phyloP scores from a whole-genome alignment of 257 asterid genomes.

The Ophiorrhiza pumila region DNA sequence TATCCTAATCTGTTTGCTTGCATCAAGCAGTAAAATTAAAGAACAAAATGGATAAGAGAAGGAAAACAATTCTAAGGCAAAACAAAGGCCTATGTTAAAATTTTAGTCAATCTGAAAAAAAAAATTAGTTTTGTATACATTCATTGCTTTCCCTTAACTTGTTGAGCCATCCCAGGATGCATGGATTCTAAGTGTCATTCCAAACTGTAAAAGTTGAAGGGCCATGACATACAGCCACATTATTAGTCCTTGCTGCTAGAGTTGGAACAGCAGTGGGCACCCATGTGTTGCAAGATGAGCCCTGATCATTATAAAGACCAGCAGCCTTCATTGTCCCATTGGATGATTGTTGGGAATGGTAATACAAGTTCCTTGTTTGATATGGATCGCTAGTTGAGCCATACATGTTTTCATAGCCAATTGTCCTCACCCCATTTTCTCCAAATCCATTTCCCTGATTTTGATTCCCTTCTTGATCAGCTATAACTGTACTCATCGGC shows the following conservation, averaged over 20 bases:
- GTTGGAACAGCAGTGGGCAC: constrained; percentile 45
- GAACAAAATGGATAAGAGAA: background rate
- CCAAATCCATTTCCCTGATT: constrained; percentile 28
- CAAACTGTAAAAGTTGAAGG: constrained; percentile 55
- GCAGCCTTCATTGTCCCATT: constrained; percentile 17
- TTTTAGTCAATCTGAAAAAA: constrained; percentile 8
- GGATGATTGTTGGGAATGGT: constrained; percentile 35
- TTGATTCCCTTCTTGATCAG: constrained; percentile 29
- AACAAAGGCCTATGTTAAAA: constrained; percentile 26
- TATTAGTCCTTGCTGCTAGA: constrained; percentile 32
- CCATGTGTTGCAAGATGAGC: constrained; percentile 33
- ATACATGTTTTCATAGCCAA: constrained; percentile 34
- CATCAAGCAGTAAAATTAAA: constrained; percentile 11
- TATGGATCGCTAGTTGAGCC: constrained; percentile 17
- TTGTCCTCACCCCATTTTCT: constrained; percentile 26
- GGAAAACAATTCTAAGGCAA: background rate
- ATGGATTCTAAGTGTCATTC: constrained; percentile 54
- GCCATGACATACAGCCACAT: constrained; percentile 35
- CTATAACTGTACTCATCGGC: constrained; percentile 29
- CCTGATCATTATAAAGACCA: constrained; percentile 32
- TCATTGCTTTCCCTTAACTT: background rate
- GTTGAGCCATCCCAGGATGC: background rate
- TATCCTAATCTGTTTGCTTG: constrained; percentile 25
- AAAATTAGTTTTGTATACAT: constrained; percentile 41
- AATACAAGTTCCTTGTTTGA: constrained; percentile 33